phyloP scores from a whole-genome alignment of 768 basidiomycete genomes.

The Pluteus cervinus region DNA sequence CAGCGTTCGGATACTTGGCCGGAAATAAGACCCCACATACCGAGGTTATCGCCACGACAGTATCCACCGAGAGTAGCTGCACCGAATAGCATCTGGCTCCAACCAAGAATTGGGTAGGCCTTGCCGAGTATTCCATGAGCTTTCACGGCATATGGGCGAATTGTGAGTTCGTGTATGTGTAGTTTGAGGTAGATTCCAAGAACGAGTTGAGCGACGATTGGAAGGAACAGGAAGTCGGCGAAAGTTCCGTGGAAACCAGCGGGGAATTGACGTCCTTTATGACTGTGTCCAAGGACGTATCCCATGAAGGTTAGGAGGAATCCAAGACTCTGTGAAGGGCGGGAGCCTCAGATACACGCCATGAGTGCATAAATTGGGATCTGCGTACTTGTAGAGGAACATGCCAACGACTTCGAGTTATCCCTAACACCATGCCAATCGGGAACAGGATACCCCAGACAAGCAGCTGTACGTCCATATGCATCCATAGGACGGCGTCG shows the following conservation, averaged over 20 bases:
- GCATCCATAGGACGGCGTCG: constrained; percentile 76
- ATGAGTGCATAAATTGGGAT: background rate
- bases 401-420: constrained; percentile 82
- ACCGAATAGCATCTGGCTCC: constrained; percentile 88
- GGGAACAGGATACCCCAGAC: constrained; percentile 90
- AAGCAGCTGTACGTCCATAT: constrained; percentile 70
- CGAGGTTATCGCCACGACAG: constrained; percentile 70
- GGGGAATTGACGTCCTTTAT: constrained; percentile 73
- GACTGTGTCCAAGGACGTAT: constrained; percentile 81
- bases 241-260: constrained; percentile 68
- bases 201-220: constrained; percentile 58
- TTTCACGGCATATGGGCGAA: constrained; percentile 65
- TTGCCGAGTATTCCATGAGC: constrained; percentile 81
- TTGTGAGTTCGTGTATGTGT: constrained; percentile 75
- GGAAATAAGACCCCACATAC: constrained; percentile 15
- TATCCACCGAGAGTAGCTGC: constrained; percentile 69
- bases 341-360: no score
- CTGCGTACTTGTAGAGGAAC: constrained; percentile 74
- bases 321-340: constrained; percentile 45
- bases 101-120: constrained; percentile 76
- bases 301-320: constrained; percentile 68
- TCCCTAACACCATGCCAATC: constrained; percentile 70
- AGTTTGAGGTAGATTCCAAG: constrained; percentile 90
- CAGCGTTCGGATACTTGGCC: background rate
- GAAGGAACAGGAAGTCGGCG: constrained; percentile 58